phyloP scores from a whole-genome alignment of 2,329 filamentous ascomycete species.

The Parafenestella ontariensis region DNA sequence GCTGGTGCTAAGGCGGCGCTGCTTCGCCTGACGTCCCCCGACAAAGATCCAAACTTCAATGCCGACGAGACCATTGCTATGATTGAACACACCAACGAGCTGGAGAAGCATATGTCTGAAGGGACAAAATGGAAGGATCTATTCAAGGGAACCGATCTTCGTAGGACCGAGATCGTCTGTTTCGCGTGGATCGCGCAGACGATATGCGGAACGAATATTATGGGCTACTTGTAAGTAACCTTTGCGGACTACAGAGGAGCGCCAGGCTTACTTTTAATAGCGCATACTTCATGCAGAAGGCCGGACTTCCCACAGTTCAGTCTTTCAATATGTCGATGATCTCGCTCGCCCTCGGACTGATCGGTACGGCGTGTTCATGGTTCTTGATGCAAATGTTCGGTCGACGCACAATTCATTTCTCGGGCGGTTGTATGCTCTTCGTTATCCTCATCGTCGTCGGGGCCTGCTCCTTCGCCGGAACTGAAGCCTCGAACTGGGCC shows the following conservation, averaged over 20 bases:
- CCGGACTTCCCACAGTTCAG: conserved; percentile 51
- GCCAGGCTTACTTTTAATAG: conserved; percentile 19
- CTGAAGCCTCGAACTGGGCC: conserved; percentile 55
- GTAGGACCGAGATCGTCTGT: conserved; percentile 75
- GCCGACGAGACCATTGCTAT: conserved; percentile 71
- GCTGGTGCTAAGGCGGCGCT: conserved; percentile 70
- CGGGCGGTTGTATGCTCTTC: conserved; percentile 64
- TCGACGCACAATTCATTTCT: conserved; percentile 76
- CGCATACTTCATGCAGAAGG: conserved; percentile 57
- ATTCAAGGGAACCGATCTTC: conserved; percentile 77
- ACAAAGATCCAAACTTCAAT: conserved; percentile 63
- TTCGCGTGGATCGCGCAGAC: conserved; percentile 55
- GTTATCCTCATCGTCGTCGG: conserved; percentile 79
- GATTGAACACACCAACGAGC: conserved; percentile 85
- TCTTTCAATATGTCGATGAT: conserved; percentile 59
- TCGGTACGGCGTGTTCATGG: conserved; percentile 81
- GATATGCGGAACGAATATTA: conserved; percentile 52
- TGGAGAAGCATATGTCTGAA: conserved; percentile 72
- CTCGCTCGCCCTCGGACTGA: conserved; percentile 69
- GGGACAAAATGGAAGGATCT: conserved; percentile 80
- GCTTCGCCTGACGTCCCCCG: conserved; percentile 67
- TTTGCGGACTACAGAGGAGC: neutral
- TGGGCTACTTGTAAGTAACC: conserved; percentile 49
- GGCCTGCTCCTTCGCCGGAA: conserved; percentile 69
- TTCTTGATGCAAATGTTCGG: conserved; percentile 80